A percentile compares a stretch with the other conserved stretches of the same genome.
Evolutionary conservation across 805 yeast genomes (phyloP).

Genomic region (Metschnikowia similis): DNA sequence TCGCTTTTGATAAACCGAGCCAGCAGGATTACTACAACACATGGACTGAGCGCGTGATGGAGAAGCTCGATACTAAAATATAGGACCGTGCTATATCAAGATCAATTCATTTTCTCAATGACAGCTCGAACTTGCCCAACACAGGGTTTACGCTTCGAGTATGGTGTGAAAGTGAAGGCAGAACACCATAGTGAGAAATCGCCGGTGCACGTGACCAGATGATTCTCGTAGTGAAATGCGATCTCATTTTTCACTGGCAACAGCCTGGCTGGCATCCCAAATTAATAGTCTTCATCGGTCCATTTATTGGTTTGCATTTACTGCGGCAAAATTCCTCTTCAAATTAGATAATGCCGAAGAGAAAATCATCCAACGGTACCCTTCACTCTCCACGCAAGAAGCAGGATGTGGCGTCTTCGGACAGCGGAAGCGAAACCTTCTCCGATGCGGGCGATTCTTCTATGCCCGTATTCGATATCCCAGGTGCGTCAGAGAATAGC

Average conservation of each 20-base stretch:
- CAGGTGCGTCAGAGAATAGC: slow-evolving; percentile 17
- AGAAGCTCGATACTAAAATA: slow-evolving; percentile 3
- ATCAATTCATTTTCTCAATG: neutral
- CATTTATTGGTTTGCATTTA: neutral
- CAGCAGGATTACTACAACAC: slow-evolving; percentile 30
- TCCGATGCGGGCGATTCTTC: slow-evolving; percentile 6
- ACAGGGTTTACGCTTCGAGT: too few species aligned
- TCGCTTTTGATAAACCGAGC: slow-evolving; percentile 24
- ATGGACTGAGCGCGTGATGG: slow-evolving; percentile 23
- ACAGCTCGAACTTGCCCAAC: too few species aligned
- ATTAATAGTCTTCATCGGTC: neutral
- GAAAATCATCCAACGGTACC: slow-evolving; percentile 13
- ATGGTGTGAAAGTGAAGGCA: too few species aligned
- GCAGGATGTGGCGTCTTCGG: slow-evolving; percentile 7
- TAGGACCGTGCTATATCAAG: neutral
- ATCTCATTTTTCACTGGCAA: neutral
- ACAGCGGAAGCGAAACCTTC: slow-evolving; percentile 12
- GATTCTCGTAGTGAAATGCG: neutral
- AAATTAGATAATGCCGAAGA: slow-evolving; percentile 6
- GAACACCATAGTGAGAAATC: neutral
- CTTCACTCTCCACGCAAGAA: slow-evolving; percentile 10
- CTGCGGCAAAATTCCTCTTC: neutral
- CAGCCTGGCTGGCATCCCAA: neutral
- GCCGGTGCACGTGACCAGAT: neutral
- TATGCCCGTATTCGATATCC: slow-evolving; percentile 12